Conservation (phyloP, 768 basidiomycete species). For the Termitomyces sp. region DNA sequence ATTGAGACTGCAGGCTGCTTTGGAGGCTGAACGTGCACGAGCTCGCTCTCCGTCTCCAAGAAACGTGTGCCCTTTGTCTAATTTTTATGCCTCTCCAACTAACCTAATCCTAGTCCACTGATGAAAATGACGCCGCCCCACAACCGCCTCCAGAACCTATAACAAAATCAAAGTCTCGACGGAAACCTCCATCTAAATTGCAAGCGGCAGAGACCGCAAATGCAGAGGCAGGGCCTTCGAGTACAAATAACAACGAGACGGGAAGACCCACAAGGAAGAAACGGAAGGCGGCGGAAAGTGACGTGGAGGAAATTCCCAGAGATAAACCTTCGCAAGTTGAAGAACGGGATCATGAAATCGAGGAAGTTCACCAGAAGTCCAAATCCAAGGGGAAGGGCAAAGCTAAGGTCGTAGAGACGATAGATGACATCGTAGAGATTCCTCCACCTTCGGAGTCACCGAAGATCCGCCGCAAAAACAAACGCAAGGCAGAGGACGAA, state of each 20-base stretch:
- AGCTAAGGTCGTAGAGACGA: slow-evolving; percentile 15
- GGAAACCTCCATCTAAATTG: slow-evolving; percentile 2
- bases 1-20: slow-evolving; percentile 39
- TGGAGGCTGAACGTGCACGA: slow-evolving; percentile 35
- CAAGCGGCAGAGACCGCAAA: neutral
- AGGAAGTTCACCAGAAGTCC: slow-evolving; percentile 15
- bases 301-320: slow-evolving; percentile 13
- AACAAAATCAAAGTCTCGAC: slow-evolving; percentile 7
- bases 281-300: slow-evolving; percentile 12
- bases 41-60: slow-evolving; percentile 25
- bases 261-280: slow-evolving; percentile 3
- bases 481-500: slow-evolving; percentile 24
- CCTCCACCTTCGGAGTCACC: slow-evolving; percentile 1
- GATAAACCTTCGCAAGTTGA: slow-evolving; percentile 16
- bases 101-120: neutral
- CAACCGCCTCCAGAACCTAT: slow-evolving; percentile 5
- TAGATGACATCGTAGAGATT: slow-evolving; percentile 22
- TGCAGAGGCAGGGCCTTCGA: slow-evolving; percentile 11
- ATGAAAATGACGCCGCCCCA: slow-evolving; percentile 3
- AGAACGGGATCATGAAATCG: slow-evolving; percentile 13
- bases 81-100: neutral
- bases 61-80: slow-evolving; percentile 11
- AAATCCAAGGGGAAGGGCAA: slow-evolving; percentile 31
- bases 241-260: neutral
- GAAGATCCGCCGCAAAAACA: slow-evolving; percentile 18